Evolutionary conservation across 257 asterid genomes (phyloP).

Genomic region (Penstemon eatonii): DNA sequence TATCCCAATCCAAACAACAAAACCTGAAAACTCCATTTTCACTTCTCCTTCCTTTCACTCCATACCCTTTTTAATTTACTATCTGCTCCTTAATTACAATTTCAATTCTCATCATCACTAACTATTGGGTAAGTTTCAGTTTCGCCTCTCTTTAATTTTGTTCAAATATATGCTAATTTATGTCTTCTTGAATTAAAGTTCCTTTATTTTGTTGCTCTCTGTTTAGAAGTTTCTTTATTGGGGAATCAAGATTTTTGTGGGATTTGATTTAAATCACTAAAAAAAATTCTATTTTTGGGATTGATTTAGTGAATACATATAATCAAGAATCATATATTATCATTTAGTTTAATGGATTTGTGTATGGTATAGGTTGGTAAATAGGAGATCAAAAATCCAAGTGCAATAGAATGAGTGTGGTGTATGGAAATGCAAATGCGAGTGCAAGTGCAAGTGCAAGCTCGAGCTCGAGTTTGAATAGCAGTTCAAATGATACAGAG

Average conservation of each 20-base stretch:
- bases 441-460: conserved; percentile 66
- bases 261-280: conserved; percentile 14
- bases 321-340: conserved; percentile 24
- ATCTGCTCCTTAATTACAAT: conserved; percentile 11
- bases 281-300: conserved; percentile 17
- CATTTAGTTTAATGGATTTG: conserved; percentile 22
- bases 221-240: conserved; percentile 7
- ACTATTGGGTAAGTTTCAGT: conserved; percentile 22
- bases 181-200: conserved; percentile 20
- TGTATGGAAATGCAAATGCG: conserved; percentile 46
- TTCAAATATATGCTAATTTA: conserved; percentile 7
- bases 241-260: conserved; percentile 27
- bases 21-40: conserved; percentile 4
- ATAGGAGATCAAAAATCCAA: conserved; percentile 24
- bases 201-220: conserved; percentile 29
- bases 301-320: conserved; percentile 2
- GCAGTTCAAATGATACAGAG: conserved; percentile 77
- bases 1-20: neutral
- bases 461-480: conserved; percentile 72
- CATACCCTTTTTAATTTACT: neutral
- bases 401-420: conserved; percentile 42
- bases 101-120: neutral
- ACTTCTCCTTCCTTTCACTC: conserved; percentile 23
- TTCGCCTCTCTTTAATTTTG: conserved; percentile 1
- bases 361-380: conserved; percentile 20